Percentiles rank a stretch among this genome's conserved stretches.
Conservation (phyloP, 441 rosid species). For the Aquilaria agallochum region DNA sequence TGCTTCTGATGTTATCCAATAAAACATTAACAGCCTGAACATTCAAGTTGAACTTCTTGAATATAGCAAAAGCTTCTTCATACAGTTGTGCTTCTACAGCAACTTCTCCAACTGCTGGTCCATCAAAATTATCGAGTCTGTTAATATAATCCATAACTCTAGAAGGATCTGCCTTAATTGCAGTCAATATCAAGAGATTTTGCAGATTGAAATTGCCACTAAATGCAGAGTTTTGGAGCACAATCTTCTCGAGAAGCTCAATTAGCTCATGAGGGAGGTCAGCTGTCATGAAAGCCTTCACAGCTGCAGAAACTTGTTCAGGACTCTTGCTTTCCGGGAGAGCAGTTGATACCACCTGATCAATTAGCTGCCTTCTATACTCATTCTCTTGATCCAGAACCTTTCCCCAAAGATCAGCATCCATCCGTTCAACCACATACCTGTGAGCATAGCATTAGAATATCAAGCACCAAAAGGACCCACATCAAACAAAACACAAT, state of each 20-base stretch:
- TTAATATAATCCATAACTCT: constrained; percentile 79
- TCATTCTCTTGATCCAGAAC: constrained; percentile 70
- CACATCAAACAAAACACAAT: background rate
- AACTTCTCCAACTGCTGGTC: constrained; percentile 76
- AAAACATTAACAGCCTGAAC: constrained; percentile 69
- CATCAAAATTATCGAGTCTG: constrained; percentile 74
- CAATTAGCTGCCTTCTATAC: constrained; percentile 71
- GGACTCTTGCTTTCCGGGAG: constrained; percentile 83
- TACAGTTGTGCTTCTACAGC: constrained; percentile 66
- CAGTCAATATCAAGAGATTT: constrained; percentile 66
- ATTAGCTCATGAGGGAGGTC: constrained; percentile 77
- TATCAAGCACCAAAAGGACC: constrained; percentile 3
- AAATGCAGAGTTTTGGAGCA: constrained; percentile 80
- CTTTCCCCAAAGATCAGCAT: constrained; percentile 70
- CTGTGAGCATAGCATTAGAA: constrained; percentile 22
- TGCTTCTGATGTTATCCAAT: constrained; percentile 54
- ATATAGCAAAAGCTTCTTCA: constrained; percentile 64
- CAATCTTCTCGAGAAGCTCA: constrained; percentile 78
- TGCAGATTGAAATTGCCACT: constrained; percentile 80
- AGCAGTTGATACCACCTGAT: constrained; percentile 80
- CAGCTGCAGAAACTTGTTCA: constrained; percentile 81
- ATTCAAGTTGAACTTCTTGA: constrained; percentile 73
- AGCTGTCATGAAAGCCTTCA: constrained; percentile 82
- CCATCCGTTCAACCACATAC: constrained; percentile 82
- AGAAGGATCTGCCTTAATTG: constrained; percentile 72